Evolutionary conservation across 176 grass and related monocot genomes (phyloP).

Genomic region (Phoenix dactylifera): DNA sequence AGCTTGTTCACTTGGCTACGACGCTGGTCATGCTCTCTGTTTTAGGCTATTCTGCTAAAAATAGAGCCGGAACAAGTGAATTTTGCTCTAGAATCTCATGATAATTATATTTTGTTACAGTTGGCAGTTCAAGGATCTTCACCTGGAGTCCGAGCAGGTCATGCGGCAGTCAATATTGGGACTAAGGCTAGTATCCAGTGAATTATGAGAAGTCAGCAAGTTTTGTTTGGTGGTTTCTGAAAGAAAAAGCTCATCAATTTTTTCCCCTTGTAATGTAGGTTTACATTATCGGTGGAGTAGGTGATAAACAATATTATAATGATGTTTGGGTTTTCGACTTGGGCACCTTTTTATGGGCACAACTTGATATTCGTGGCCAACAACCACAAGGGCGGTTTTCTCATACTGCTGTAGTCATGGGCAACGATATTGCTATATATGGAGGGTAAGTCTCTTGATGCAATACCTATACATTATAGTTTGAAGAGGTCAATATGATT

Average conservation of each 20-base stretch:
- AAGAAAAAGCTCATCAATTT: background rate
- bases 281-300: conserved; percentile 90
- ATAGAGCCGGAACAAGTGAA: too few relatives aligned
- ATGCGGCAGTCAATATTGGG: conserved; percentile 69
- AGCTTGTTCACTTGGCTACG: too few relatives aligned
- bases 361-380: conserved; percentile 73
- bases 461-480: background rate
- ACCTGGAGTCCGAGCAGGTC: conserved; percentile 80
- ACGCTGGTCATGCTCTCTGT: too few relatives aligned
- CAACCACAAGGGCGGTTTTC: conserved; percentile 88
- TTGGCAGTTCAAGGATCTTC: conserved; percentile 62
- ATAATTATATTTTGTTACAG: conserved; percentile 28
- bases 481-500: too few relatives aligned
- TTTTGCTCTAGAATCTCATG: background rate
- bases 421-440: conserved; percentile 78
- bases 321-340: conserved; percentile 95
- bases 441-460: conserved; percentile 58
- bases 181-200: conserved; percentile 46
- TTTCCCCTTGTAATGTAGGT: conserved; percentile 21
- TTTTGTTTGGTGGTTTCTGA: background rate
- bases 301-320: conserved; percentile 92
- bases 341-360: conserved; percentile 45
- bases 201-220: background rate
- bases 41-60: too few relatives aligned
- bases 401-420: conserved; percentile 60